Percentiles rank a stretch among this genome's conserved stretches.
Evolutionary conservation across 257 asterid species (phyloP).

Genomic region (Solanum tarapatanum): DNA sequence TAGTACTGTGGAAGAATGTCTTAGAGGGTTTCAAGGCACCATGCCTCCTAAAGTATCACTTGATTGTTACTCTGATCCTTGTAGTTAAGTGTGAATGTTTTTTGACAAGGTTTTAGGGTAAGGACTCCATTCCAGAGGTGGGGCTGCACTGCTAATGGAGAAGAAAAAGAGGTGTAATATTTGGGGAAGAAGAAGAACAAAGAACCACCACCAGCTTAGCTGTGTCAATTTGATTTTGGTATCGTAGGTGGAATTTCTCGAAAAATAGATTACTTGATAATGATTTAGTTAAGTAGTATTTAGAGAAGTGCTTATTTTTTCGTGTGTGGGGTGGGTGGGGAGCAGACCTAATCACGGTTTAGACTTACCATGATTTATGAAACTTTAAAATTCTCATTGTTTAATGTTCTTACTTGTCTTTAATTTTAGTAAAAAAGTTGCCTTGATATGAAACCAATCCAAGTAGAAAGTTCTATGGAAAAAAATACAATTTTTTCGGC

Average conservation of each 20-base stretch:
- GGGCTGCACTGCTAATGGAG: neutral
- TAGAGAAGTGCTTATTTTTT: neutral
- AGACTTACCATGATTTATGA: neutral
- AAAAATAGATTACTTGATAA: neutral
- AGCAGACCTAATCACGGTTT: neutral
- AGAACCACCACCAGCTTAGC: neutral
- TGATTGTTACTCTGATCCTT: neutral
- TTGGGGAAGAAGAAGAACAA: neutral
- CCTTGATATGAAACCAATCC: neutral
- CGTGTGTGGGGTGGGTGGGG: neutral
- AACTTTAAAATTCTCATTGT: neutral
- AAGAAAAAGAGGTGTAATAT: neutral
- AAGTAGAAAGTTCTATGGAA: neutral
- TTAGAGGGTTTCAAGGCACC: neutral
- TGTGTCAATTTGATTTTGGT: neutral
- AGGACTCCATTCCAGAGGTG: neutral
- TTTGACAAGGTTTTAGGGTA: neutral
- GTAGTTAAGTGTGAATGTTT: neutral
- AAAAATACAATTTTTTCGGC: neutral
- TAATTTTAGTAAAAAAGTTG: neutral
- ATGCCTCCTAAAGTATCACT: neutral
- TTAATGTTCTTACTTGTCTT: neutral
- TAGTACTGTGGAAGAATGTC: neutral
- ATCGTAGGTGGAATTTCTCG: neutral
- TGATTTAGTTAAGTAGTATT: neutral